These are phyloP conservation scores for Lolium rigidum DNA, from an alignment of 176 grass and related monocot species.

Conservation along the genomic window DNA sequence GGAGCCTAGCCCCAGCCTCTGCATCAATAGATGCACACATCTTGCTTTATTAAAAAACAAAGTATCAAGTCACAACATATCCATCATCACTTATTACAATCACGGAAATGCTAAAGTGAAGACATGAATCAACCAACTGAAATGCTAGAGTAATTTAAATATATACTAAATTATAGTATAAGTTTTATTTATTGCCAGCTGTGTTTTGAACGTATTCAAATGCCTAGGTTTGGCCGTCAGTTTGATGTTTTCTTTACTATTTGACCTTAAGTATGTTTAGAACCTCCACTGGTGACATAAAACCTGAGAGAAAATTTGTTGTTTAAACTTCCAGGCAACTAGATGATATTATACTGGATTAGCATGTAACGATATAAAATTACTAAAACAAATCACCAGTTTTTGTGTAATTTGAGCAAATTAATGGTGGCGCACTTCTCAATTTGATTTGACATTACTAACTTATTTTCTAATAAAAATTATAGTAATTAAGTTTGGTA, in stretches of 20 bases:
- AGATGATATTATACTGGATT: neutral
- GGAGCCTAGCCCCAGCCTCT: no score
- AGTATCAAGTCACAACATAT: no score
- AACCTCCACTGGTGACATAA: neutral
- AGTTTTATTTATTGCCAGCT: neutral
- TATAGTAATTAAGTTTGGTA: neutral
- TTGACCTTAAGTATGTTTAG: neutral
- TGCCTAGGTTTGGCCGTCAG: neutral
- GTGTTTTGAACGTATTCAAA: neutral
- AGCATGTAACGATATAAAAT: neutral
- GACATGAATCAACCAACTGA: no score
- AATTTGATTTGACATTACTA: neutral
- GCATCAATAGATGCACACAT: no score
- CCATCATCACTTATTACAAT: no score
- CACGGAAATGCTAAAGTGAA: no score
- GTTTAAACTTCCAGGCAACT: constrained; percentile 2
- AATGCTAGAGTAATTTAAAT: no score
- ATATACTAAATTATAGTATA: neutral
- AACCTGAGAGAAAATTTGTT: neutral
- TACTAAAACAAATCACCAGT: neutral
- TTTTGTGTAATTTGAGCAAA: neutral
- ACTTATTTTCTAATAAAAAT: neutral
- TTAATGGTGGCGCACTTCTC: neutral
- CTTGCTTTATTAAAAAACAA: no score
- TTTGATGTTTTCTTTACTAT: neutral